Conservation (phyloP, 495 filamentous ascomycete genomes). For the Cercophora samala region DNA sequence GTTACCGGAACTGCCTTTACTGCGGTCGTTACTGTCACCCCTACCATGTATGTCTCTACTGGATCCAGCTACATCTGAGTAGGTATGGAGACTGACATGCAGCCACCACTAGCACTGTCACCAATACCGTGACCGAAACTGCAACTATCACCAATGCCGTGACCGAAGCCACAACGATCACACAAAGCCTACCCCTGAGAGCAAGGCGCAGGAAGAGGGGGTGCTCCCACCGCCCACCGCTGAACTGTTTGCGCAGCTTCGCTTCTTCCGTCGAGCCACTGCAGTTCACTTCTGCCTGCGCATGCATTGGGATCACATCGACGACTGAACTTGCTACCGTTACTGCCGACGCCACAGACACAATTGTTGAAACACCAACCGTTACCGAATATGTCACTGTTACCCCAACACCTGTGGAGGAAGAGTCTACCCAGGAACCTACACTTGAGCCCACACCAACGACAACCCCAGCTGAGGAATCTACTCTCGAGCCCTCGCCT, state of each 20-base stretch:
- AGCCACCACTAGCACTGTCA: not conserved
- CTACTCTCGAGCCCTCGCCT: not conserved
- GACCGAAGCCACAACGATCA: conserved; percentile 1
- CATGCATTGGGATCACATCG: conserved; percentile 4
- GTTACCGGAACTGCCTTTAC: not conserved
- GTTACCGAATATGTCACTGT: conserved; percentile 5
- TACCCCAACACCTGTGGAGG: not conserved
- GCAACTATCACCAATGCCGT: not conserved
- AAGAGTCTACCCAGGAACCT: not conserved
- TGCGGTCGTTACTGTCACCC: not conserved
- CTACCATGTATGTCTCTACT: not conserved
- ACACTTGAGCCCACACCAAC: not conserved
- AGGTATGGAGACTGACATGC: not conserved
- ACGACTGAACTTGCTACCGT: conserved; percentile 5
- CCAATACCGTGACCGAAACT: not conserved
- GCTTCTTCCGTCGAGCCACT: conserved; percentile 1
- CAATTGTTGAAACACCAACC: not conserved
- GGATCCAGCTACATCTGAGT: too few relatives aligned
- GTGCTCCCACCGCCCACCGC: not conserved
- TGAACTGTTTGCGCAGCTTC: conserved; percentile 6
- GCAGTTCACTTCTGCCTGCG: conserved; percentile 3
- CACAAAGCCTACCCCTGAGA: not conserved
- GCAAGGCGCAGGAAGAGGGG: not conserved
- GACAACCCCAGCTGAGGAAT: not conserved
- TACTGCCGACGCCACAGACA: not conserved